Percentiles rank a stretch among this genome's conserved stretches.
phyloP scores from a whole-genome alignment of 805 yeast species.

The Hanseniaspora vineae region DNA sequence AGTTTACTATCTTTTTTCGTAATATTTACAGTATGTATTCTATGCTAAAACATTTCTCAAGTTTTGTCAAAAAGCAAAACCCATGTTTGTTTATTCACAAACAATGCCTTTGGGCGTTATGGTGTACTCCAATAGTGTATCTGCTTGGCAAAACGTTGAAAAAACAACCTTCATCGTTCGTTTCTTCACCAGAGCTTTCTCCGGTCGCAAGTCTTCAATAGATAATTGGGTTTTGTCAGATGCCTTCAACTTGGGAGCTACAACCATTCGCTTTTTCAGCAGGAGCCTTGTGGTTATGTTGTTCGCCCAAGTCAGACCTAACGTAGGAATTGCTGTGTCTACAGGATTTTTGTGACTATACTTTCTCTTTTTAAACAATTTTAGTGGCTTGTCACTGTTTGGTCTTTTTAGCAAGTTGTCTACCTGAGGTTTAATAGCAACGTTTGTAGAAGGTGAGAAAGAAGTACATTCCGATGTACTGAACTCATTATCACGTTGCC shows the following conservation, averaged over 20 bases:
- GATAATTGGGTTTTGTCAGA: constrained; percentile 11
- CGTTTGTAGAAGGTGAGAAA: neutral
- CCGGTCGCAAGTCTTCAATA: constrained; percentile 5
- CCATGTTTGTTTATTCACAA: constrained; percentile 21
- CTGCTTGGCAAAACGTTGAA: constrained; percentile 23
- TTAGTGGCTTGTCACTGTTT: constrained; percentile 5
- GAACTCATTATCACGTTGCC: too few species aligned
- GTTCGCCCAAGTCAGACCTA: constrained; percentile 45
- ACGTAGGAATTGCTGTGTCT: constrained; percentile 33
- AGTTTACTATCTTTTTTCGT: too few species aligned
- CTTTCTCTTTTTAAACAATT: constrained; percentile 1
- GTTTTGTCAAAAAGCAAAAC: constrained; percentile 16
- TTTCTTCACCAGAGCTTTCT: constrained; percentile 13
- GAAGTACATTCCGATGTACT: too few species aligned
- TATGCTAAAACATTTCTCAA: too few species aligned
- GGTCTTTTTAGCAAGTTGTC: neutral
- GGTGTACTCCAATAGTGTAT: constrained; percentile 10
- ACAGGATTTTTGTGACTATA: constrained; percentile 19
- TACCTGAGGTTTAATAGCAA: neutral
- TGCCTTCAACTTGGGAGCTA: constrained; percentile 18
- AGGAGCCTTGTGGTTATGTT: constrained; percentile 37
- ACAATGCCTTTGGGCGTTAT: constrained; percentile 19
- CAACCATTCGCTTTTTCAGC: constrained; percentile 30
- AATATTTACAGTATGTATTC: too few species aligned
- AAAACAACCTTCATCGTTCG: constrained; percentile 30